phyloP scores from a whole-genome alignment of 2,329 filamentous ascomycete species.

The Colletotrichum tropicicola region DNA sequence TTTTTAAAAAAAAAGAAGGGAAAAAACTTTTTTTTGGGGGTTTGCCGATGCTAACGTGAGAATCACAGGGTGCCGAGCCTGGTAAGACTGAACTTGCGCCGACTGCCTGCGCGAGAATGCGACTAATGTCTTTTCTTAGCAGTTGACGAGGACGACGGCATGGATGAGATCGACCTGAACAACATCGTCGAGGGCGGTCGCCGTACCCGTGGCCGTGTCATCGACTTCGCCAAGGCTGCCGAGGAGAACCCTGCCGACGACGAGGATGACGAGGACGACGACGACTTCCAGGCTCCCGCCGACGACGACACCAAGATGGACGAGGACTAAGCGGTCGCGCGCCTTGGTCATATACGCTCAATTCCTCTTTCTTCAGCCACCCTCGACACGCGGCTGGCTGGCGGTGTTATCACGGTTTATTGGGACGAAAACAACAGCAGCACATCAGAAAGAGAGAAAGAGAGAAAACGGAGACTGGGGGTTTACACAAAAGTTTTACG shows the following conservation, averaged over 20 bases:
- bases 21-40: neutral
- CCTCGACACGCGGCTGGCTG: neutral
- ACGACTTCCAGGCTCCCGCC: slow-evolving; percentile 70
- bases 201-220: slow-evolving; percentile 90
- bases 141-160: slow-evolving; percentile 79
- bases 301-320: slow-evolving; percentile 79
- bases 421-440: neutral
- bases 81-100: slow-evolving; percentile 30
- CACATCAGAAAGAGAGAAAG: neutral
- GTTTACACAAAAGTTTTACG: slow-evolving; percentile 28
- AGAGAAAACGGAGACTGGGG: slow-evolving; percentile 1
- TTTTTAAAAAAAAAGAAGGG: too few relatives aligned
- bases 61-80: slow-evolving; percentile 36
- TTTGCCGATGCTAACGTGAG: slow-evolving; percentile 19
- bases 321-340: slow-evolving; percentile 52
- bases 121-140: slow-evolving; percentile 39
- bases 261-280: slow-evolving; percentile 82
- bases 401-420: neutral
- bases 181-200: slow-evolving; percentile 85
- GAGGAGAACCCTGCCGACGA: slow-evolving; percentile 79
- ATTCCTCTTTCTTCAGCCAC: slow-evolving; percentile 1
- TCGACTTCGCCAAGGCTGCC: slow-evolving; percentile 93
- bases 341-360: neutral
- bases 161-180: slow-evolving; percentile 89
- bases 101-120: slow-evolving; percentile 30